Conservation (phyloP, 2,329 filamentous ascomycete genomes). For the Parastagonospora avenae region DNA sequence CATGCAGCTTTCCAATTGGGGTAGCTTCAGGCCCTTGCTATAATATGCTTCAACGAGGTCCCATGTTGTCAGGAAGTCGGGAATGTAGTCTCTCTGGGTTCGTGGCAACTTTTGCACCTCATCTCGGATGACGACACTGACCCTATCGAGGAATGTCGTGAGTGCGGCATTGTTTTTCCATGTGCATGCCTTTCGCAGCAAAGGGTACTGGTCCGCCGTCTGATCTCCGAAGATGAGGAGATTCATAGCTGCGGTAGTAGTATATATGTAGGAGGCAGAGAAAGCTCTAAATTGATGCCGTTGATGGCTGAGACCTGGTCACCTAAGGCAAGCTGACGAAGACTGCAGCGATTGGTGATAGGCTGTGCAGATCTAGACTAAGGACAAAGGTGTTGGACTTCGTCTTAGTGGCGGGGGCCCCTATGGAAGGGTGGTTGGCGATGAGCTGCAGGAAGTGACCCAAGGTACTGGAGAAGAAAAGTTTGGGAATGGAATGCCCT, state of each 20-base stretch:
- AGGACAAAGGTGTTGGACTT: constrained; percentile 17
- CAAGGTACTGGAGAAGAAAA: constrained; percentile 31
- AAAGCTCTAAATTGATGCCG: constrained; percentile 1
- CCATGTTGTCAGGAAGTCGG: constrained; percentile 65
- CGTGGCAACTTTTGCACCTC: constrained; percentile 64
- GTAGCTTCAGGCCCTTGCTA: constrained; percentile 60
- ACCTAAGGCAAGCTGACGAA: neutral
- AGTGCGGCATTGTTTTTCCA: constrained; percentile 63
- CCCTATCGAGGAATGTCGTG: constrained; percentile 65
- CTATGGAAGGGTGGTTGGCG: constrained; percentile 10
- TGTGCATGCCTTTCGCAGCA: constrained; percentile 58
- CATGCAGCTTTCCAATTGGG: constrained; percentile 68
- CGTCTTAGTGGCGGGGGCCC: constrained; percentile 12
- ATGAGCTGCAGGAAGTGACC: constrained; percentile 23
- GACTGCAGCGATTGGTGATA: constrained; percentile 2
- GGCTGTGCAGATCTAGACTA: constrained; percentile 13
- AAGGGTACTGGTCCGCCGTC: constrained; percentile 69
- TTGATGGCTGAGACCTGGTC: neutral
- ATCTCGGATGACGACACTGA: constrained; percentile 62
- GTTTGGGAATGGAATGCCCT: constrained; percentile 23
- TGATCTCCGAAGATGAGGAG: constrained; percentile 73
- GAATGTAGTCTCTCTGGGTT: constrained; percentile 63
- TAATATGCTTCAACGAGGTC: constrained; percentile 71
- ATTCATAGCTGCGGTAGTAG: constrained; percentile 47
- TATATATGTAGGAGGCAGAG: constrained; percentile 24